These are phyloP conservation scores for Myxozyma vanderwaltii DNA, from an alignment of 805 yeast genomes.

Conservation along the genomic window DNA sequence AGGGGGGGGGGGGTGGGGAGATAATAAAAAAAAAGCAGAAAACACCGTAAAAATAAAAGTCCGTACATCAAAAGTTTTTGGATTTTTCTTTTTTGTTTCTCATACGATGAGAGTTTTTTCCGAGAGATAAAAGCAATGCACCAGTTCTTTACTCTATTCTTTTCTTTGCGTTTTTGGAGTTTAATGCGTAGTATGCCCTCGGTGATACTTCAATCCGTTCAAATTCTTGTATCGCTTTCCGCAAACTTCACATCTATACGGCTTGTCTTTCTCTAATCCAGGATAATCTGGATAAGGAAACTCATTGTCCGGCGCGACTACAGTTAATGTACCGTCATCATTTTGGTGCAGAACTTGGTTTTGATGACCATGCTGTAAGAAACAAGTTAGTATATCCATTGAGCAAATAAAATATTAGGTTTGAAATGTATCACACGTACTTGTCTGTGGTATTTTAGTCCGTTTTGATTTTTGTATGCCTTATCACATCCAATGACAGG, in stretches of 20 bases:
- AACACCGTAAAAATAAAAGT: slow-evolving; percentile 6
- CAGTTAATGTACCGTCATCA: slow-evolving; percentile 89
- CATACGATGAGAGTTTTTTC: not conserved
- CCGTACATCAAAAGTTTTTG: not conserved
- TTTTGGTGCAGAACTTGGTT: slow-evolving; percentile 88
- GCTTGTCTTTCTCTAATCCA: slow-evolving; percentile 96
- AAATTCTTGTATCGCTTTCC: slow-evolving; percentile 95
- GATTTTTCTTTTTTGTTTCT: not conserved
- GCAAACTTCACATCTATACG: slow-evolving; percentile 97
- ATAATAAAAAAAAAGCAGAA: not conserved
- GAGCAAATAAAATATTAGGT: not conserved
- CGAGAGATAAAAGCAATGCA: not conserved
- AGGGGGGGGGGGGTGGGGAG: no score
- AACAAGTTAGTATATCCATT: no score
- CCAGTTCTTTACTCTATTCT: not conserved
- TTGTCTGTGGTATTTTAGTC: slow-evolving; percentile 85
- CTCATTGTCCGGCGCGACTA: slow-evolving; percentile 79
- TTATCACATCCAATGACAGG: slow-evolving; percentile 98
- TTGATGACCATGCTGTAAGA: slow-evolving; percentile 74
- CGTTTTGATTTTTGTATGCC: slow-evolving; percentile 96
- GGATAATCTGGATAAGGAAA: slow-evolving; percentile 91
- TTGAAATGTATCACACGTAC: slow-evolving; percentile 5
- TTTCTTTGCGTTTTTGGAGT: no score
- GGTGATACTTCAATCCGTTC: slow-evolving; percentile 94
- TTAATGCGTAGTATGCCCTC: slow-evolving; percentile 96